Conservation (phyloP, 805 yeast genomes). For the Candida awuae region DNA sequence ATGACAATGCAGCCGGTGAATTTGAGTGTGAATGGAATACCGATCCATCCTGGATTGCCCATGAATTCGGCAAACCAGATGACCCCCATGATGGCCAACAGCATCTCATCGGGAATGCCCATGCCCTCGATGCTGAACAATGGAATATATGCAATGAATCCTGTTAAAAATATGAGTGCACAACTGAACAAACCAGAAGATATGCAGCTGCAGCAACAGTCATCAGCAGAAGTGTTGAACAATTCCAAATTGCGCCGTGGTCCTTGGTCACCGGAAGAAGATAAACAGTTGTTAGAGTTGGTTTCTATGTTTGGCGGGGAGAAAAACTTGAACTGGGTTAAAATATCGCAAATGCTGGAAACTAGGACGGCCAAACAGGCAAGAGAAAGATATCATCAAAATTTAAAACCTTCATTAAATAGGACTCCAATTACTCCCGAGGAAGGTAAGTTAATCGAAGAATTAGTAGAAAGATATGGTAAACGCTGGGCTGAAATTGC, state of each 20-base stretch:
- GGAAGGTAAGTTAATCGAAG: slow-evolving; percentile 77
- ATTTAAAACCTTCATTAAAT: slow-evolving; percentile 76
- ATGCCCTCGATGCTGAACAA: too few relatives aligned
- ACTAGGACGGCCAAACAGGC: slow-evolving; percentile 88
- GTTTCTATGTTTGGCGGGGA: slow-evolving; percentile 68
- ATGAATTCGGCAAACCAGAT: too few relatives aligned
- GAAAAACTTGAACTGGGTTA: slow-evolving; percentile 62
- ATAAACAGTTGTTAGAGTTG: slow-evolving; percentile 58
- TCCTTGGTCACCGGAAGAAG: slow-evolving; percentile 88
- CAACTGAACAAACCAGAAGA: too few relatives aligned
- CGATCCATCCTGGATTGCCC: too few relatives aligned
- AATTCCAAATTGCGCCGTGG: slow-evolving; percentile 45
- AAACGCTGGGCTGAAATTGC: slow-evolving; percentile 94
- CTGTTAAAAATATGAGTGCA: background rate
- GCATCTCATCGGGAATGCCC: too few relatives aligned
- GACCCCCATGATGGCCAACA: too few relatives aligned
- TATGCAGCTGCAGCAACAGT: slow-evolving; percentile 1
- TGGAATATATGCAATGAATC: background rate
- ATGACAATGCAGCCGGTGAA: background rate
- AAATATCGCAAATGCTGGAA: slow-evolving; percentile 63
- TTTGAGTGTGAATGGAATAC: too few relatives aligned
- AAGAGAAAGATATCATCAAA: slow-evolving; percentile 86
- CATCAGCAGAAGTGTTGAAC: background rate
- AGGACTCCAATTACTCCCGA: slow-evolving; percentile 76
- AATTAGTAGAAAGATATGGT: slow-evolving; percentile 69